Evolutionary conservation across 1,284 basidiomycete genomes (phyloP), one percentile per base, ranked within the genome.

Genomic region (Trichosporon coremiiforme): DNA sequence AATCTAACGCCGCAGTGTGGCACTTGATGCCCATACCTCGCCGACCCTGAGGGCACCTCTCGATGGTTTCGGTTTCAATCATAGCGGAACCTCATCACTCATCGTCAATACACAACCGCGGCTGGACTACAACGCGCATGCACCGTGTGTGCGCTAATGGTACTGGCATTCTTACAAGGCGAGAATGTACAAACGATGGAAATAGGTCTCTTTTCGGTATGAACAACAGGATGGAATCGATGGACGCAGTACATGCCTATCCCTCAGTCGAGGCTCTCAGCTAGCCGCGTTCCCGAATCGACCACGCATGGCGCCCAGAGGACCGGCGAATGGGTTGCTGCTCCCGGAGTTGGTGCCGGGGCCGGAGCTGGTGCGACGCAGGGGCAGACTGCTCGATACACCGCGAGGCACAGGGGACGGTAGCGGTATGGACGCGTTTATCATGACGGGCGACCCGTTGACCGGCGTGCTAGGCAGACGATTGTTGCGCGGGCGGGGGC

Each of bases 261-360:
- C 25, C 29, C 13, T 4, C 25, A 57, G 8, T 31, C 29, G 22
- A 15, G 15, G 10, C 25, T 31, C 29, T 60, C 31, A 60, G 31
- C 15, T 60, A 2, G 57, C 31, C 13, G 57, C 31, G 29, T 60
- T 60, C 0, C 31, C 57, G 6, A n/a, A 3, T 60, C 57, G 57
- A 15, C 57, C 31, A 15, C 57, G 57, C 5, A 33, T 31, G 29
- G n/a, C 31, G 2, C 72, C 72, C 50, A 73, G 22, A 10, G 68
- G 64, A 2, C 72, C 72, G 8, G 72, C 50, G 33, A 73, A 73
- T 22, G 72, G 50, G 38, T 67, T 68, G 66, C 31, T 64, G 25
- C 60, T 64, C 9, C 62, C 62, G 20, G 62, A 25, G 35, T 41
- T 47, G 10, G 45, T 8, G 47, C 62, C 66, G 22, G 47, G 53